Conservation (phyloP, 1,284 basidiomycete species). For the Rhodotorula sp. region DNA sequence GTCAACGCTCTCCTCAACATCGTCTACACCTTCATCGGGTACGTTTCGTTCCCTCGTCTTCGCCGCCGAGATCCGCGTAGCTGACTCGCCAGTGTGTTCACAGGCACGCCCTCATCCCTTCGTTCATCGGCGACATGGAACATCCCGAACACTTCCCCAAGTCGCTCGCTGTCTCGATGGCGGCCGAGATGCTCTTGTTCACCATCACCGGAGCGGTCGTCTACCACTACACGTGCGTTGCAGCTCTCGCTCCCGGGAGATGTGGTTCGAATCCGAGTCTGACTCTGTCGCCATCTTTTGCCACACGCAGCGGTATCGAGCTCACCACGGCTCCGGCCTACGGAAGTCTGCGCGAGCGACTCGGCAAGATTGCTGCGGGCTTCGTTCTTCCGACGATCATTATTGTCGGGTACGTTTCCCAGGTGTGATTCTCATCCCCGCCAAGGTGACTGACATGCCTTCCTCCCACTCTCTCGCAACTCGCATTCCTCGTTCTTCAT, state of each 20-base stretch:
- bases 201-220: constrained; percentile 62
- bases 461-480: too few species aligned
- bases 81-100: constrained; percentile 44
- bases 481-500: too few species aligned
- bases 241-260: not conserved
- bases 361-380: constrained; percentile 44
- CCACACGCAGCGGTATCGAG: constrained; percentile 52
- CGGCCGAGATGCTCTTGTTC: constrained; percentile 62
- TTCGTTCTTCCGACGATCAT: constrained; percentile 58
- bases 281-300: not conserved
- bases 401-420: constrained; percentile 47
- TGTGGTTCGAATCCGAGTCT: not conserved
- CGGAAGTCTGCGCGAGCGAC: constrained; percentile 50
- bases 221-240: constrained; percentile 49
- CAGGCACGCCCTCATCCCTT: constrained; percentile 59
- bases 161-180: constrained; percentile 52
- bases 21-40: constrained; percentile 10
- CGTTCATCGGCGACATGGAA: constrained; percentile 57
- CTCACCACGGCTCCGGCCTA: constrained; percentile 56
- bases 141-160: constrained; percentile 60
- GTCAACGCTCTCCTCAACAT: constrained; percentile 53
- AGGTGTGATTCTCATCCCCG: too few species aligned
- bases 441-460: not conserved
- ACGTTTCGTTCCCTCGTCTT: not conserved
- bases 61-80: constrained; percentile 49